Conservation (phyloP, 352 stramenopile genomes). For the Phytophthora chlamydospora region DNA sequence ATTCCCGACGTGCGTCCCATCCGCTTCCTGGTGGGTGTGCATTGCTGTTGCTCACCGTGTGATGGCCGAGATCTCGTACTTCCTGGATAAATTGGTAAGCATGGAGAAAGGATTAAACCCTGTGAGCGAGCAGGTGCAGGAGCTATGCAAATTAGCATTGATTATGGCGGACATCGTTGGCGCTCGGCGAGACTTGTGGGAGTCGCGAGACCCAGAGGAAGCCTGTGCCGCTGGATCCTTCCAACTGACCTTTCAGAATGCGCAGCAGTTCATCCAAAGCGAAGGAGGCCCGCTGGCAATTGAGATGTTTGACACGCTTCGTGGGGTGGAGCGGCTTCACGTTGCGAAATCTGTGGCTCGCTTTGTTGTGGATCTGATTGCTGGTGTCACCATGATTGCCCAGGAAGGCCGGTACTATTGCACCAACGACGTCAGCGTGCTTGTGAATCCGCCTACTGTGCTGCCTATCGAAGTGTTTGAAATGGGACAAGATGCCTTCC, state of each 20-base stretch:
- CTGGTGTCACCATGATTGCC: slow-evolving; percentile 43
- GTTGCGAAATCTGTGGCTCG: slow-evolving; percentile 57
- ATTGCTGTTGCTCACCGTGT: slow-evolving; percentile 53
- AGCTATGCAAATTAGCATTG: slow-evolving; percentile 58
- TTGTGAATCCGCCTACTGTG: slow-evolving; percentile 51
- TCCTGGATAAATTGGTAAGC: slow-evolving; percentile 59
- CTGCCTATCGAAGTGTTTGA: slow-evolving; percentile 57
- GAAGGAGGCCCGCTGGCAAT: slow-evolving; percentile 56
- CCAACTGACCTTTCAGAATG: slow-evolving; percentile 55
- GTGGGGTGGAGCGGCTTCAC: slow-evolving; percentile 50
- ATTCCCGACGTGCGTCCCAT: slow-evolving; percentile 34
- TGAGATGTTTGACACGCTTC: slow-evolving; percentile 62
- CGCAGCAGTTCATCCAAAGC: slow-evolving; percentile 69
- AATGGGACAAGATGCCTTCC: slow-evolving; percentile 61
- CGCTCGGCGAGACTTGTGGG: slow-evolving; percentile 53
- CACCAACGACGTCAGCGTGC: slow-evolving; percentile 40
- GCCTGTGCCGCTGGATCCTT: slow-evolving; percentile 52
- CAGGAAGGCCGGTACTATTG: slow-evolving; percentile 61
- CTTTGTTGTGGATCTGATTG: slow-evolving; percentile 54
- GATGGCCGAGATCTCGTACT: slow-evolving; percentile 62
- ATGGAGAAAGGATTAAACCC: slow-evolving; percentile 45
- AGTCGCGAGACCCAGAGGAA: slow-evolving; percentile 33
- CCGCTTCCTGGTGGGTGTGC: slow-evolving; percentile 66
- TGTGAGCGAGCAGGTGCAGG: slow-evolving; percentile 53
- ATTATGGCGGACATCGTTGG: slow-evolving; percentile 59